Evolutionary conservation across 768 basidiomycete genomes (phyloP).

Genomic region (Tylopilus sp.): DNA sequence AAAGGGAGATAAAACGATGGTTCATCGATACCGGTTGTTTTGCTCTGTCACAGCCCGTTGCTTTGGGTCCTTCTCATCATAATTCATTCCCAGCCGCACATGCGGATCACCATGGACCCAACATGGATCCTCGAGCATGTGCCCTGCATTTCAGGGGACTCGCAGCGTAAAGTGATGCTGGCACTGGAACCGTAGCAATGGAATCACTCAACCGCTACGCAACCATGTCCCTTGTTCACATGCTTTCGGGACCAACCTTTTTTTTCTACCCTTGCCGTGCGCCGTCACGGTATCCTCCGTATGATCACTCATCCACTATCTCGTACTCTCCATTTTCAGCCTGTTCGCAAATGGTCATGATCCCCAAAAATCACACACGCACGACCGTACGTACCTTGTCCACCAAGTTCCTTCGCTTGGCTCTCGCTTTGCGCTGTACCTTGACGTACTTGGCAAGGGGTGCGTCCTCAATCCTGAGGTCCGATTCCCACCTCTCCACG

Average conservation of each 20-base stretch:
- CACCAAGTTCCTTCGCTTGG: slow-evolving; percentile 63
- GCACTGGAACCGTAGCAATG: not conserved
- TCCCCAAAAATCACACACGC: slow-evolving; percentile 8
- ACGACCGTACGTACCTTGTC: slow-evolving; percentile 57
- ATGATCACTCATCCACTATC: slow-evolving; percentile 50
- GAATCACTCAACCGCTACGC: not conserved
- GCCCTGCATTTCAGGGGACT: not conserved
- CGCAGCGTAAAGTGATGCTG: not conserved
- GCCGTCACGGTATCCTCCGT: not conserved
- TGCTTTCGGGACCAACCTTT: not conserved
- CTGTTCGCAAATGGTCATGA: slow-evolving; percentile 33
- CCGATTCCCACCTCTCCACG: slow-evolving; percentile 71
- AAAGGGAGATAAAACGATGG: not conserved
- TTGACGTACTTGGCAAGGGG: slow-evolving; percentile 82
- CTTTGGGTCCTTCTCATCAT: not conserved
- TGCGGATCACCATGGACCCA: slow-evolving; percentile 1
- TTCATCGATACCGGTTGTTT: not conserved
- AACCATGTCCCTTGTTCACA: not conserved
- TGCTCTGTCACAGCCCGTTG: not conserved
- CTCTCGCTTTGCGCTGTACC: slow-evolving; percentile 76
- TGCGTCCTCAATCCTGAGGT: slow-evolving; percentile 58
- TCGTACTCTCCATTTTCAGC: slow-evolving; percentile 70
- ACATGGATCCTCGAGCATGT: not conserved
- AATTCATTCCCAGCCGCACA: not conserved
- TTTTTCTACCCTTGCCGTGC: not conserved